Conservation (phyloP, 2,329 filamentous ascomycete species). For the Lasiodiplodia sp. region DNA sequence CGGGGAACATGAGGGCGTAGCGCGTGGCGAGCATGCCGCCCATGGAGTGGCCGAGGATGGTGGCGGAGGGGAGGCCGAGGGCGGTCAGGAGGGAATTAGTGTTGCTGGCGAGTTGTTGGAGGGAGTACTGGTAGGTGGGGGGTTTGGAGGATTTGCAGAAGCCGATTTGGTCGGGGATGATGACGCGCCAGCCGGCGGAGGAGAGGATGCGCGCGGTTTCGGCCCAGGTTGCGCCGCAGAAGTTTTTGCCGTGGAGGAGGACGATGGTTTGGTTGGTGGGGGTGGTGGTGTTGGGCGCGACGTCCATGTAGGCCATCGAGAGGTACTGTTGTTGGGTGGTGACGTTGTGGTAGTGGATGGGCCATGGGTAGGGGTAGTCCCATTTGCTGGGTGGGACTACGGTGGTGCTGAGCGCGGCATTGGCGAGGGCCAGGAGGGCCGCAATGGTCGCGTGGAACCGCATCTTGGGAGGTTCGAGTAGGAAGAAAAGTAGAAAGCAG, state of each 20-base stretch:
- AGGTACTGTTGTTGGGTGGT: conserved; percentile 57
- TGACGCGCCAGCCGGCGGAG: conserved; percentile 58
- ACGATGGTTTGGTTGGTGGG: conserved; percentile 52
- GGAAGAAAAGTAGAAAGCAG: not conserved
- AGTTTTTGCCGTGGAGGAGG: conserved; percentile 65
- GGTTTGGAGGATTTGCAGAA: conserved; percentile 67
- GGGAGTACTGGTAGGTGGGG: conserved; percentile 59
- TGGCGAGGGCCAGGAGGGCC: not conserved
- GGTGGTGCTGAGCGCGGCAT: not conserved
- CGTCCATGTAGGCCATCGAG: conserved; percentile 65
- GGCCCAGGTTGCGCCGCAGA: conserved; percentile 63
- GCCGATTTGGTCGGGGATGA: conserved; percentile 63
- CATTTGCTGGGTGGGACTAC: conserved; percentile 19
- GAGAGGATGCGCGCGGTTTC: conserved; percentile 55
- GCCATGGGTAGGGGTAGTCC: conserved; percentile 59
- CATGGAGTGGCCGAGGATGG: conserved; percentile 63
- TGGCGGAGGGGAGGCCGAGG: conserved; percentile 54
- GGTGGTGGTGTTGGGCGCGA: conserved; percentile 45
- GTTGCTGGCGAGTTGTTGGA: conserved; percentile 61
- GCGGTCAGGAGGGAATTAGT: conserved; percentile 57
- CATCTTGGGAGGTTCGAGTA: not conserved
- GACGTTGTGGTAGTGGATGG: conserved; percentile 57
- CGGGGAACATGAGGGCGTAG: conserved; percentile 60
- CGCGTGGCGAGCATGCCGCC: conserved; percentile 63
- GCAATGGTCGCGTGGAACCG: not conserved